Conservation (phyloP, 768 basidiomycete species). For the Boletus barrowsii region DNA sequence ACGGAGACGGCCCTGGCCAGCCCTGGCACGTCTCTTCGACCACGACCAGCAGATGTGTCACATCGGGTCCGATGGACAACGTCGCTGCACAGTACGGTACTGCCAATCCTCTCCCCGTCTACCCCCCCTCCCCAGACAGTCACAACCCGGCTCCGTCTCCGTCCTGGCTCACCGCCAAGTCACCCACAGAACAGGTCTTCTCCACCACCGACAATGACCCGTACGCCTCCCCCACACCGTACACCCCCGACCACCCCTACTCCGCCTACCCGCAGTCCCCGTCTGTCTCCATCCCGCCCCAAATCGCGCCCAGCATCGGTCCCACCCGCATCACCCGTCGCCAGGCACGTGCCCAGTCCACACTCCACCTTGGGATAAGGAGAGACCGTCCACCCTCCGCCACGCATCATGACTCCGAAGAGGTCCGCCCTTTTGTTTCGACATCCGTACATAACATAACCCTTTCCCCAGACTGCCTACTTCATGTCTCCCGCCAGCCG, state of each 20-base stretch:
- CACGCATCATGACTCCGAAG: slow-evolving; percentile 26
- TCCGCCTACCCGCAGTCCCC: slow-evolving; percentile 28
- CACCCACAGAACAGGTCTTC: slow-evolving; percentile 29
- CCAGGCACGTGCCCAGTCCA: slow-evolving; percentile 36
- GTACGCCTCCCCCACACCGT: slow-evolving; percentile 24
- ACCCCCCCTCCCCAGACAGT: slow-evolving; percentile 29
- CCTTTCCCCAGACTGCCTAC: slow-evolving; percentile 29
- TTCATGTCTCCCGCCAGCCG: slow-evolving; percentile 37
- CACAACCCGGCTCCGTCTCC: slow-evolving; percentile 20
- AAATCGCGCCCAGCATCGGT: slow-evolving; percentile 51
- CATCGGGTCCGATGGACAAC: slow-evolving; percentile 36
- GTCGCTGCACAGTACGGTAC: slow-evolving; percentile 30
- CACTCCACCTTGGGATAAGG: slow-evolving; percentile 33
- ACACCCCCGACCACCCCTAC: slow-evolving; percentile 29
- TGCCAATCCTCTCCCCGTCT: slow-evolving; percentile 29
- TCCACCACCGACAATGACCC: slow-evolving; percentile 40
- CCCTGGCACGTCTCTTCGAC: slow-evolving; percentile 30
- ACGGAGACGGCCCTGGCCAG: slow-evolving; percentile 23
- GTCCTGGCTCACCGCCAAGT: slow-evolving; percentile 8
- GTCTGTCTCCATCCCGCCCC: slow-evolving; percentile 31
- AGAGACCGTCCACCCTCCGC: slow-evolving; percentile 26
- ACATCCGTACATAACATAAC: slow-evolving; percentile 7
- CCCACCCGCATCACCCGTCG: slow-evolving; percentile 50
- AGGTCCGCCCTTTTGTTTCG: slow-evolving; percentile 16
- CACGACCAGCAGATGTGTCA: slow-evolving; percentile 36